phyloP scores from a whole-genome alignment of 192 early-diverging fungal species.

The Mortierella hygrophila region DNA sequence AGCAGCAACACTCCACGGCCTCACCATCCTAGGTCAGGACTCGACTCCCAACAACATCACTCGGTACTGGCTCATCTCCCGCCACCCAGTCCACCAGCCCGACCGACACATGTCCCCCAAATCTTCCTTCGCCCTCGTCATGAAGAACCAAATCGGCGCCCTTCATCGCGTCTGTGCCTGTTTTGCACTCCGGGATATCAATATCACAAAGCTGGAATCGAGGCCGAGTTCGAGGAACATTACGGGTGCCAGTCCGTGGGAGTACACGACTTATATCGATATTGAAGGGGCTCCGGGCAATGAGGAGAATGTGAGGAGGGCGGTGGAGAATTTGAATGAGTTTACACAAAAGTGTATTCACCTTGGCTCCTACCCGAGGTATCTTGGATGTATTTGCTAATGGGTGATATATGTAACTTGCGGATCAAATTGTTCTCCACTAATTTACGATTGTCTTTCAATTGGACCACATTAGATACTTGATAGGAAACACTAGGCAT shows the following conservation, averaged over 20 bases:
- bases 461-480: background rate
- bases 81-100: conserved; percentile 37
- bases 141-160: conserved; percentile 52
- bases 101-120: conserved; percentile 45
- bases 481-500: background rate
- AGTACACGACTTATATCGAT: conserved; percentile 47
- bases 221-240: conserved; percentile 40
- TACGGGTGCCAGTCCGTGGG: conserved; percentile 40
- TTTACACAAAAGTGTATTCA: conserved; percentile 50
- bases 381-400: background rate
- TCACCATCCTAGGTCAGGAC: conserved; percentile 44
- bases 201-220: conserved; percentile 48
- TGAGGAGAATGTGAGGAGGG: conserved; percentile 37
- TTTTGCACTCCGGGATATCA: conserved; percentile 49
- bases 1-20: conserved; percentile 27
- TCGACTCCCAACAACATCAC: conserved; percentile 50
- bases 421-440: background rate
- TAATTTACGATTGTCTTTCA: background rate
- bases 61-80: conserved; percentile 47
- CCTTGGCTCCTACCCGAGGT: conserved; percentile 50
- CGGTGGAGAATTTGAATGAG: conserved; percentile 46
- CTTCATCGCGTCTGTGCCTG: conserved; percentile 43
- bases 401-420: background rate
- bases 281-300: conserved; percentile 49
- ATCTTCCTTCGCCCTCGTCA: conserved; percentile 43